Evolutionary conservation across 306 rosid genomes (phyloP).

Genomic region (Prunus mongolica): DNA sequence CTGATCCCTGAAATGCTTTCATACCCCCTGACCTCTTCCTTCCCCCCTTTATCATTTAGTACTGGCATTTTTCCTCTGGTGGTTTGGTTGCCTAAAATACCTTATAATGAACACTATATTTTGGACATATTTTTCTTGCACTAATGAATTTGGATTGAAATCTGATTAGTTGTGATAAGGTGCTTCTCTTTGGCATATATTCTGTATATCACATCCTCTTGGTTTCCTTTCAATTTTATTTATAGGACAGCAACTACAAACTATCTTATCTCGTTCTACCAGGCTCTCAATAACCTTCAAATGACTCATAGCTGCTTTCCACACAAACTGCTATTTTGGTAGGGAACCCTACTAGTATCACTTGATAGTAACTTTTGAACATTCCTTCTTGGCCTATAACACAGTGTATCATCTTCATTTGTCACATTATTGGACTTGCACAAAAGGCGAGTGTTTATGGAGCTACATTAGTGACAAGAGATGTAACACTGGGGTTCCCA

Average conservation of each 20-base stretch:
- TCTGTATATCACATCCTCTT: not conserved
- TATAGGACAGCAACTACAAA: not conserved
- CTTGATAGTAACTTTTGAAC: not conserved
- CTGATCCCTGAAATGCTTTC: not conserved
- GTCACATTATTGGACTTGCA: no score
- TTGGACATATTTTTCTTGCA: not conserved
- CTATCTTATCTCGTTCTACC: no score
- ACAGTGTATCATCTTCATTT: no score
- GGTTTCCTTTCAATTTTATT: not conserved
- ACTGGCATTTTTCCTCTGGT: not conserved
- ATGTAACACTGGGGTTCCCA: not conserved
- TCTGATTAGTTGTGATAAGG: not conserved
- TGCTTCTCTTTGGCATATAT: not conserved
- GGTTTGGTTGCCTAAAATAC: no score
- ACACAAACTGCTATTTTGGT: not conserved
- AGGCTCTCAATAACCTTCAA: not conserved
- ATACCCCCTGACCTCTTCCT: not conserved
- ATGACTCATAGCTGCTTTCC: not conserved
- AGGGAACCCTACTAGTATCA: not conserved
- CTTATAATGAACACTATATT: not conserved
- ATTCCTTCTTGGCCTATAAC: no score
- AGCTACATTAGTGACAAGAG: not conserved
- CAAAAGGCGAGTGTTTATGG: not conserved
- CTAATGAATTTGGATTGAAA: not conserved
- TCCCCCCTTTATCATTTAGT: not conserved